These are phyloP conservation scores for Citrus australasica DNA, from an alignment of 345 rosid species.

Conservation along the genomic window DNA sequence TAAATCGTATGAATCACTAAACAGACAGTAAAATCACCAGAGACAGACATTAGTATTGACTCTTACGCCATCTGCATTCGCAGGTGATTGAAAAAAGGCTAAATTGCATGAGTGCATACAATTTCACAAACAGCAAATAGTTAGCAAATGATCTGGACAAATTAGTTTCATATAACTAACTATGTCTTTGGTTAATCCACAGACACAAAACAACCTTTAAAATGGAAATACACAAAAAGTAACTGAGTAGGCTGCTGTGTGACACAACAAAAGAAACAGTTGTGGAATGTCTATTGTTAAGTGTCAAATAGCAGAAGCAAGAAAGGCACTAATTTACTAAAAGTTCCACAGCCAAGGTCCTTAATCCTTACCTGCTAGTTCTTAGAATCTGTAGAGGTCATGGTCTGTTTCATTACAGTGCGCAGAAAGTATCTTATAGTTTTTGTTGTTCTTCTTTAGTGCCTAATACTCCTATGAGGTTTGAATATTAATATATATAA, in stretches of 20 bases:
- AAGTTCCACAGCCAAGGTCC: background rate
- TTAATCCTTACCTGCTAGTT: no score
- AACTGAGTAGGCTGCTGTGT: background rate
- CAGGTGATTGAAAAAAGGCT: background rate
- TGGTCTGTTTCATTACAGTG: no score
- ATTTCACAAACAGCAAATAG: background rate
- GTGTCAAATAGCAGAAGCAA: background rate
- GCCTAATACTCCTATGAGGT: no score
- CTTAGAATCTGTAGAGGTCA: no score
- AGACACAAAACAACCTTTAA: background rate
- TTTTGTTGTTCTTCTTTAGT: no score
- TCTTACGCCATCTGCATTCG: background rate
- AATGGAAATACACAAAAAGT: background rate
- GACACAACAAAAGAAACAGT: background rate
- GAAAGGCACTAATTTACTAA: background rate
- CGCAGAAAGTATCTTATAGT: no score
- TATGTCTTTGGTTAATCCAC: background rate
- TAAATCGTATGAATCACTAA: background rate
- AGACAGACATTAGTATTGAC: background rate
- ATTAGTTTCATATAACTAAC: background rate
- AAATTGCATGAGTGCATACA: background rate
- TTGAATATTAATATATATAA: no score
- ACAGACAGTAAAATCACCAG: background rate
- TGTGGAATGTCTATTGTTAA: background rate
- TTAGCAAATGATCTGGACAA: background rate